Evolutionary conservation across 306 rosid genomes (phyloP), one percentile per base, ranked within the genome.

Genomic region (Prunus davidiana): DNA sequence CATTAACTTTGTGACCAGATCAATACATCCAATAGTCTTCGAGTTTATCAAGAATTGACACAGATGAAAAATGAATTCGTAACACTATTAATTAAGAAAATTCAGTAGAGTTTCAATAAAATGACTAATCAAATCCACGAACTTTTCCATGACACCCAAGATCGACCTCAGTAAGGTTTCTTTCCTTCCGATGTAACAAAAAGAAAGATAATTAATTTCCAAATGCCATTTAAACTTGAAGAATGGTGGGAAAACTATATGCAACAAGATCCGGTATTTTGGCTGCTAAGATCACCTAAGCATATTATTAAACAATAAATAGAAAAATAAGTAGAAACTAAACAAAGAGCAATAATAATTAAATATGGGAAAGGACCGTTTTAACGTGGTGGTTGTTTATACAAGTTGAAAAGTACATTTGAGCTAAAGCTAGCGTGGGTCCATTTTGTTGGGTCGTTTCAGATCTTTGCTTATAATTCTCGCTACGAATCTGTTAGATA

Each of bases 201-300:
- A 7, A 55, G 13, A 55, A 64, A 2, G 19, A 6, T 3, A 8
- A 19, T 4, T 16, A 41, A 10, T 20, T 45, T 64, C 3, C 25
- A 12, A 67, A 20, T 12, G 13, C 1, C 30, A 45, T 43, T 46
- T 6, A 25, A 43, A 71, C 46, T 71, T 13, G 13, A 1, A 50
- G 22, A 49, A 25, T 25, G 38, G 45, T 22, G 8, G 55, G 41
- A 24, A 72, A 57, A 52, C 8, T 52, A 18, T 52, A 14, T 41
- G 76, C 67, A 85, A 62, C 82, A 72, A 81, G 86, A 81, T 77
- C 72, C 85, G 68, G 41, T 68, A 83, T 19, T 46, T 60, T 66
- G 86, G 82, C 71, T 28, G 74, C 70, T 84, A 68, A 72, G 82
- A 79, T 76, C 72, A 58, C 76, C 25, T 20, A 72, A 30, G 56